phyloP scores from a whole-genome alignment of 2,329 filamentous ascomycete genomes.

The Thelonectria discophora region DNA sequence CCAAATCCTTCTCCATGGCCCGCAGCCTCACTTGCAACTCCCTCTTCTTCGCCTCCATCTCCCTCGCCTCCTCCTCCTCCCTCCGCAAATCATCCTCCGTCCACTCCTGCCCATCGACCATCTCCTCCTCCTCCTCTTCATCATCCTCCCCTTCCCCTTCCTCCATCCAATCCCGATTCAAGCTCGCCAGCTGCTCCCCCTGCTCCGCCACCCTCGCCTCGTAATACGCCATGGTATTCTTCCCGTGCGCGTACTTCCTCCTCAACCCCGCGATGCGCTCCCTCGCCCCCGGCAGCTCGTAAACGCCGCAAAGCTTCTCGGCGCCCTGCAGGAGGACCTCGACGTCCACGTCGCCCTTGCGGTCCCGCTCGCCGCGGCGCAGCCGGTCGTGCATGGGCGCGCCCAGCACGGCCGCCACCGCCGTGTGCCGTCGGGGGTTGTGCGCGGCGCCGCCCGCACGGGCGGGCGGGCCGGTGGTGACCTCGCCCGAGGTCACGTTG shows the following conservation, averaged over 20 bases:
- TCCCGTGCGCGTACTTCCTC: conserved; percentile 74
- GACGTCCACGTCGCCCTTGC: conserved; percentile 79
- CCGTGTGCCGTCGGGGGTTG: conserved; percentile 75
- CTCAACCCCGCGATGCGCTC: conserved; percentile 80
- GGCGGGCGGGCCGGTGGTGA: conserved; percentile 65
- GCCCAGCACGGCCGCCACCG: conserved; percentile 89
- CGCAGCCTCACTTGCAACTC: conserved; percentile 63
- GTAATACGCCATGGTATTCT: conserved; percentile 79
- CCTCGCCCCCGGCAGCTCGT: conserved; percentile 79
- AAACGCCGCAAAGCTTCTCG: conserved; percentile 89
- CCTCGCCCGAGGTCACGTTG: conserved; percentile 70
- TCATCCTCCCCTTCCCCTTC: conserved; percentile 66
- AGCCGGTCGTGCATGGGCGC: conserved; percentile 87
- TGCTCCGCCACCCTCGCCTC: conserved; percentile 83
- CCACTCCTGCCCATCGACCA: conserved; percentile 58
- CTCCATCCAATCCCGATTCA: conserved; percentile 72
- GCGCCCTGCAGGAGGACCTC: conserved; percentile 85
- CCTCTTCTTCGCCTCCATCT: conserved; percentile 65
- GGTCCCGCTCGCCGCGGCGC: conserved; percentile 60
- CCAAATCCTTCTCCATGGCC: conserved; percentile 65
- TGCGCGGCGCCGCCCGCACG: conserved; percentile 48
- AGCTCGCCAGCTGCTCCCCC: conserved; percentile 73
- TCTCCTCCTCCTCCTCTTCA: conserved; percentile 59
- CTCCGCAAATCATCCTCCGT: conserved; percentile 74
- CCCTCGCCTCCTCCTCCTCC: conserved; percentile 73